Evolutionary conservation across 2,329 filamentous ascomycete species (phyloP), one percentile per base, ranked within the genome.

Genomic region (Simplicillium aogashimaense): DNA sequence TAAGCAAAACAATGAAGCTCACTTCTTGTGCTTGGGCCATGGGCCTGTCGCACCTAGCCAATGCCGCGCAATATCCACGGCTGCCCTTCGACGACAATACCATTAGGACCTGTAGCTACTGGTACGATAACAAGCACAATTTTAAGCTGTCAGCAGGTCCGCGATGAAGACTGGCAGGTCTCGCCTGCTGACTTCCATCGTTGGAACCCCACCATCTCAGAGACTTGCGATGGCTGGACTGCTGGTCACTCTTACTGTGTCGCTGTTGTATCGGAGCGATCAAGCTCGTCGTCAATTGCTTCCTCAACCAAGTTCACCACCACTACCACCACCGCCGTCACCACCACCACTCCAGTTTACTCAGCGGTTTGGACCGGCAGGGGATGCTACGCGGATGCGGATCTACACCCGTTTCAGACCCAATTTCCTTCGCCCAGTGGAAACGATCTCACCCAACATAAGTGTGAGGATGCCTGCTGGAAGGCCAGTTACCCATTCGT

Each of bases 331-430:
- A 40, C 40, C 18, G 40, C 45, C 18, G 41, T 44, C 4, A 39
- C 43, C 20, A 41, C 40, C 17, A 35, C 29, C 35, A 45, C 40
- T 5, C 15, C n/a, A n/a, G n/a, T n/a, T n/a, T n/a, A 39, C 33
- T 44, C 37, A 14, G 40, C 32, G n/a, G 37, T 41, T 29, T 49
- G 47, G 53, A 42, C 36, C 17, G 45, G 57, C 17, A 42, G 58
- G 35, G 65, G 65, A 39, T 69, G 65, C 43, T 67, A 65, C 45
- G 55, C 54, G 33, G 62, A 67, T 43, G 57, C 35, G 42, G 53
- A 2, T 45, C 37, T 46, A 46, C 42, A 42, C 53, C 43, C 47
- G 45, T 45, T 54, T 47, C 57, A 53, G 53, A 53, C 49, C 54
- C 53, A 44, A 53, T 38, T 50, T 52, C 66, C 15, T 53, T 49